phyloP scores from a whole-genome alignment of 805 yeast species.

The Cyberlindnera subsufficiens region DNA sequence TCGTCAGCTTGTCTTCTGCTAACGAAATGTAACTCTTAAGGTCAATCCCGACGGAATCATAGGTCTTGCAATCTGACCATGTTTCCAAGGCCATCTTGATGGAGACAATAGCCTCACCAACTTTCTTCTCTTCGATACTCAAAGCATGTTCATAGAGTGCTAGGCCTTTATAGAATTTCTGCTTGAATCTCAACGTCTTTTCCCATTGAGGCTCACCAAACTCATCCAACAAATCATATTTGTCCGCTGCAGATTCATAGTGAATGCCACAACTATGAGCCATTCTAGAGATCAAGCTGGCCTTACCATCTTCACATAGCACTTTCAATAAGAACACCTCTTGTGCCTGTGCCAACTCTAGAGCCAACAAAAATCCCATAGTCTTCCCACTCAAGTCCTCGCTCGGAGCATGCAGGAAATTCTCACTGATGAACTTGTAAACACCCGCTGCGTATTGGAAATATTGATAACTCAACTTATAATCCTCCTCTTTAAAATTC shows the following conservation, averaged over 20 bases:
- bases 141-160: constrained; percentile 57
- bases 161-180: constrained; percentile 49
- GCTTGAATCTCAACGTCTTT: constrained; percentile 45
- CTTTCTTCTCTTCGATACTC: constrained; percentile 49
- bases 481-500: constrained; percentile 32
- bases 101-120: constrained; percentile 74
- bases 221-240: constrained; percentile 27
- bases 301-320: constrained; percentile 35
- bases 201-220: constrained; percentile 47
- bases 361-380: constrained; percentile 51
- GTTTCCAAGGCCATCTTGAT: constrained; percentile 44
- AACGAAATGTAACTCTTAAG: constrained; percentile 26
- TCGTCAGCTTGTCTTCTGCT: constrained; percentile 30
- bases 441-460: constrained; percentile 79
- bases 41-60: constrained; percentile 29
- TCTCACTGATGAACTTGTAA: constrained; percentile 63
- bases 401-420: constrained; percentile 86
- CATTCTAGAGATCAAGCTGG: constrained; percentile 63
- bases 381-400: constrained; percentile 68
- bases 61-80: constrained; percentile 23
- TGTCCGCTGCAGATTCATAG: constrained; percentile 44
- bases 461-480: constrained; percentile 52
- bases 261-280: constrained; percentile 55
- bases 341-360: constrained; percentile 85
- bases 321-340: constrained; percentile 72